These are phyloP conservation scores for Myriosclerotinia scirpicola DNA, from an alignment of 2,329 filamentous ascomycete species.

Conservation along the genomic window DNA sequence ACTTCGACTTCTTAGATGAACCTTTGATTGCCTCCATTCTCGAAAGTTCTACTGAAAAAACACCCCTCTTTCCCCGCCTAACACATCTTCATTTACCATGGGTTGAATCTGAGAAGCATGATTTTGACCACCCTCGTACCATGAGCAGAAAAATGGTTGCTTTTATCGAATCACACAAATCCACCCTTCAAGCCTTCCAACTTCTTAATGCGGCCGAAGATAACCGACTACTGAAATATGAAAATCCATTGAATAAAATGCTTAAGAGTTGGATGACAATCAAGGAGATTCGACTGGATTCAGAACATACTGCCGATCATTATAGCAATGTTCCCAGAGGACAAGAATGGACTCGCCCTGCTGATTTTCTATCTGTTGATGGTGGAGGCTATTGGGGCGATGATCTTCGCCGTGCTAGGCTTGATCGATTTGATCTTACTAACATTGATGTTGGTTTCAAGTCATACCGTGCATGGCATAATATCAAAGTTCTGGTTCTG, in stretches of 20 bases:
- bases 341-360: conserved; percentile 24
- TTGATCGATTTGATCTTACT: conserved; percentile 25
- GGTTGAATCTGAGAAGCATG: conserved; percentile 22
- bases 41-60: neutral
- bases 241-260: conserved; percentile 21
- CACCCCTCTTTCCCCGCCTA: conserved; percentile 18
- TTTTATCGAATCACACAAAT: conserved; percentile 18
- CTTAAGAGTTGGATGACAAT: conserved; percentile 23
- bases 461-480: conserved; percentile 25
- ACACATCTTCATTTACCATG: conserved; percentile 22
- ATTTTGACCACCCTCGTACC: conserved; percentile 25
- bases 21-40: conserved; percentile 11
- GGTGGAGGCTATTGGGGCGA: conserved; percentile 25
- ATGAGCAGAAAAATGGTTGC: conserved; percentile 29
- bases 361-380: conserved; percentile 23
- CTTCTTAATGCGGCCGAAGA: conserved; percentile 24
- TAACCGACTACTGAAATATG: conserved; percentile 22
- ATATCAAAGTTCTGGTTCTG: conserved; percentile 22
- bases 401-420: conserved; percentile 22
- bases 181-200: conserved; percentile 26
- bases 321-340: conserved; percentile 24
- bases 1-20: conserved; percentile 24
- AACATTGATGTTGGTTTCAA: conserved; percentile 23
- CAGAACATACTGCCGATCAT: conserved; percentile 23
- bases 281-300: conserved; percentile 23